Percentiles rank a stretch among this genome's conserved stretches.
These are phyloP conservation scores for Monascus purpureus DNA, from an alignment of 495 filamentous ascomycete genomes.

Conservation along the genomic window DNA sequence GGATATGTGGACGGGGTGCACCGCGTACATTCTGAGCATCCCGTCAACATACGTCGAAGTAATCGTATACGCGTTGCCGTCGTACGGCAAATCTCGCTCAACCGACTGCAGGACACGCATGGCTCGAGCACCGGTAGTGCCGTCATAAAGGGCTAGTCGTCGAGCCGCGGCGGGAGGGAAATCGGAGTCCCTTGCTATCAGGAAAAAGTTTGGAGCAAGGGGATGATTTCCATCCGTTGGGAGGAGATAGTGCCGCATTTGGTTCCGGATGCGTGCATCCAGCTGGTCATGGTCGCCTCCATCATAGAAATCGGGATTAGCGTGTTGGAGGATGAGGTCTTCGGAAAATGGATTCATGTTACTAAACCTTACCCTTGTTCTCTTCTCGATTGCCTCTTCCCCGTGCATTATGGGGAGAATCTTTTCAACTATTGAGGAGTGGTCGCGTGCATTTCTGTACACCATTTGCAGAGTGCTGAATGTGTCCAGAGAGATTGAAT, in stretches of 20 bases:
- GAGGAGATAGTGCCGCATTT: background rate
- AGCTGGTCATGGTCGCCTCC: background rate
- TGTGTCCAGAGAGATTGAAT: background rate
- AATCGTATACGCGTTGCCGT: conserved; percentile 27
- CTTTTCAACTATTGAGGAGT: background rate
- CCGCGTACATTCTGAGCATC: conserved; percentile 6
- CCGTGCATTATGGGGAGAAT: background rate
- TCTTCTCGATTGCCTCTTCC: background rate
- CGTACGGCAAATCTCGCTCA: conserved; percentile 19
- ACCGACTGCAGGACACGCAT: conserved; percentile 32
- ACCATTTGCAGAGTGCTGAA: background rate
- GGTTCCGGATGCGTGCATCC: background rate
- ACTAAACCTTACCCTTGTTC: background rate
- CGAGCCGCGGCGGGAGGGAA: conserved; percentile 15
- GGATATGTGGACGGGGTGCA: background rate
- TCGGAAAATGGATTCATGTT: background rate
- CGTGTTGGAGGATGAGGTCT: background rate
- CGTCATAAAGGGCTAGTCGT: conserved; percentile 26
- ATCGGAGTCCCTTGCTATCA: conserved; percentile 20
- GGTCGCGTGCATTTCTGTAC: background rate
- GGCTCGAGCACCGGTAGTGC: conserved; percentile 27
- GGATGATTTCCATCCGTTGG: background rate
- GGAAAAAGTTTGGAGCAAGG: conserved; percentile 18
- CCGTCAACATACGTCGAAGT: conserved; percentile 10
- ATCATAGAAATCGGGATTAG: background rate